Conservation (phyloP, 495 filamentous ascomycete genomes). For the Penicillium tannophilum region DNA sequence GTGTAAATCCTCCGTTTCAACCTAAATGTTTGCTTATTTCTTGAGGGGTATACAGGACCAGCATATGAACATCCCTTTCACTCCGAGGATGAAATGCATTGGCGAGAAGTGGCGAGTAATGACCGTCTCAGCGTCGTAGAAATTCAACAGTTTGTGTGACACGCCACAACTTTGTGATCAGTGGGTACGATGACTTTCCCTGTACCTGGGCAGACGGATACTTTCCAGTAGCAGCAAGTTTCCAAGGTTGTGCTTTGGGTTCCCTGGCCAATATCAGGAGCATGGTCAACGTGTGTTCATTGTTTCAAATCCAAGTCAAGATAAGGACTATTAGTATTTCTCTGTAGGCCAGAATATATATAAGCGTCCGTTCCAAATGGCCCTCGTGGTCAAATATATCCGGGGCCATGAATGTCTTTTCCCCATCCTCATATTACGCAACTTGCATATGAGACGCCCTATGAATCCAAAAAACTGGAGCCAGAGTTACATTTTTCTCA, state of each 20-base stretch:
- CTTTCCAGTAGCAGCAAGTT: no score
- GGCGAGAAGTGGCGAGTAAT: not conserved
- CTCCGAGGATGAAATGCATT: not conserved
- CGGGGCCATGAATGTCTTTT: no score
- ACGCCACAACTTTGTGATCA: not conserved
- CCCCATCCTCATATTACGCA: not conserved
- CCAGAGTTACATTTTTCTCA: conserved; percentile 18
- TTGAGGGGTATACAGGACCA: not conserved
- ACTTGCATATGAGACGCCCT: conserved; percentile 4
- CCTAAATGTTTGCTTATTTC: not conserved
- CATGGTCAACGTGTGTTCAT: not conserved
- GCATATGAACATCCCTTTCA: not conserved
- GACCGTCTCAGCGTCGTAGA: not conserved
- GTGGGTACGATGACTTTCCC: no score
- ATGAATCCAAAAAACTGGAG: not conserved
- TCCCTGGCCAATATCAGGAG: not conserved
- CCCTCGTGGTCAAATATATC: not conserved
- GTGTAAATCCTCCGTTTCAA: not conserved
- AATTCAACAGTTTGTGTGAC: not conserved
- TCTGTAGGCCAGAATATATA: not conserved
- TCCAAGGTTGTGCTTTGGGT: not conserved
- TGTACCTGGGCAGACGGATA: no score
- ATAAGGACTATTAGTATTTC: no score
- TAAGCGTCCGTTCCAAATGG: not conserved
- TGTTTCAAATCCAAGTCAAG: not conserved